These are phyloP conservation scores for Ustulina deusta DNA, from an alignment of 2,329 filamentous ascomycete genomes.

Conservation along the genomic window DNA sequence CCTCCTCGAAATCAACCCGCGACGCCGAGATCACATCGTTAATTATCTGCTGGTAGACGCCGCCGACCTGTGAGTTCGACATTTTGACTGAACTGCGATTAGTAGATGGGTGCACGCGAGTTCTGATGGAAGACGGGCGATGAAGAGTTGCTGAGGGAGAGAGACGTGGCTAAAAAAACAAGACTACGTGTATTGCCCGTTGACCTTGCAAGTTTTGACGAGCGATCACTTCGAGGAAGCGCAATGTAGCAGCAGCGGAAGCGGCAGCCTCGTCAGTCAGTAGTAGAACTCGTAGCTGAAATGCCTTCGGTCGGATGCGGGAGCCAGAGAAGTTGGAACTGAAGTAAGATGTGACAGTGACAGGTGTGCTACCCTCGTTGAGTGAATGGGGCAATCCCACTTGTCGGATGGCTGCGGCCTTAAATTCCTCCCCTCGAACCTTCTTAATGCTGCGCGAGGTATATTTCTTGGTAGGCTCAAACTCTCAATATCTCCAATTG, in stretches of 20 bases:
- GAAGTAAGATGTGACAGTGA: slow-evolving; percentile 17
- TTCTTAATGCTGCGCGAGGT: slow-evolving; percentile 4
- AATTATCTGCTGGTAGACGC: slow-evolving; percentile 82
- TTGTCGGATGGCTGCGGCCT: slow-evolving; percentile 24
- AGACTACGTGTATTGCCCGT: slow-evolving; percentile 33
- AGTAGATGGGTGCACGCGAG: slow-evolving; percentile 17
- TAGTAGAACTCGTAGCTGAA: slow-evolving; percentile 10
- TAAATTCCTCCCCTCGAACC: slow-evolving; percentile 12
- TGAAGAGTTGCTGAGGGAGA: neutral
- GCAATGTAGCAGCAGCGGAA: slow-evolving; percentile 8
- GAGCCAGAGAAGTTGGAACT: slow-evolving; percentile 5
- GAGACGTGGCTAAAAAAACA: slow-evolving; percentile 4
- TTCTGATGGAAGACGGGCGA: too few species aligned
- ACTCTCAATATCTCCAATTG: slow-evolving; percentile 24
- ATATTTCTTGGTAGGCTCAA: slow-evolving; percentile 18
- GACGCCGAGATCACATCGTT: slow-evolving; percentile 92
- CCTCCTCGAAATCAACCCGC: slow-evolving; percentile 95
- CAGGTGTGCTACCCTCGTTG: slow-evolving; percentile 18
- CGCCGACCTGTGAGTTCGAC: slow-evolving; percentile 74
- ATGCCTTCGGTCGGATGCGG: neutral
- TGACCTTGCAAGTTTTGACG: slow-evolving; percentile 7
- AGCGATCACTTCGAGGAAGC: slow-evolving; percentile 10
- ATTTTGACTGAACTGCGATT: slow-evolving; percentile 54
- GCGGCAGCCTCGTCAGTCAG: neutral
- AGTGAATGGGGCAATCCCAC: slow-evolving; percentile 16